Evolutionary conservation across 23 red algal genomes (phyloP).

Genomic region (Gracilaria vermiculophylla): DNA sequence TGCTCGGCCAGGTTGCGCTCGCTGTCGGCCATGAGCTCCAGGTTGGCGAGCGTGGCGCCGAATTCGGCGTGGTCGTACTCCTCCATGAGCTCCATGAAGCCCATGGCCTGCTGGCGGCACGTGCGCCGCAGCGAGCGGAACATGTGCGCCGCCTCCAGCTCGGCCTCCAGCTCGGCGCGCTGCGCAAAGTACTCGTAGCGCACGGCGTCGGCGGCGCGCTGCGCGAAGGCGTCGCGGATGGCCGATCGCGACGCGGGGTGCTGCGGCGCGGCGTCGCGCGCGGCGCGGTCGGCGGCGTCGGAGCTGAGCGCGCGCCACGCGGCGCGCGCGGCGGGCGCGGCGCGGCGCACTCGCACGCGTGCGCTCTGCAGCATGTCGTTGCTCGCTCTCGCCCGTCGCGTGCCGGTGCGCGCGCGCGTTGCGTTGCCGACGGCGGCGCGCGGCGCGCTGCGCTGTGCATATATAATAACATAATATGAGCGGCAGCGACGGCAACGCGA

Average conservation of each 20-base stretch:
- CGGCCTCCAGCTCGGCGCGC: conserved; percentile 64
- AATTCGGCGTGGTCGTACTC: conserved; percentile 34
- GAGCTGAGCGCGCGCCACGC: background rate
- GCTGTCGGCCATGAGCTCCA: background rate
- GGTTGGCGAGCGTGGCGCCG: conserved; percentile 25
- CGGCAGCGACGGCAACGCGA: no score
- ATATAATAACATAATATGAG: no score
- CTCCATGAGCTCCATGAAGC: conserved; percentile 46
- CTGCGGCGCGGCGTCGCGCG: background rate
- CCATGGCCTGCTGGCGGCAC: conserved; percentile 43
- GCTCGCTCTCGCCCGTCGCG: no score
- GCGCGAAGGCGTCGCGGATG: conserved; percentile 10
- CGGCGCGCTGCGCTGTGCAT: no score
- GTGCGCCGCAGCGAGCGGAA: conserved; percentile 15
- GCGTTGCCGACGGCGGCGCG: no score
- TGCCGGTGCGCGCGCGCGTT: no score
- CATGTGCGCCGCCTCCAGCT: conserved; percentile 48
- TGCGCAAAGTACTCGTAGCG: conserved; percentile 74
- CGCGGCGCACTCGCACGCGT: no score
- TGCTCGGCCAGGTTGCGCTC: conserved; percentile 14
- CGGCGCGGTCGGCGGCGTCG: background rate
- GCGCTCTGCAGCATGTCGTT: no score
- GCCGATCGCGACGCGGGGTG: background rate
- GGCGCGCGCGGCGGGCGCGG: no score
- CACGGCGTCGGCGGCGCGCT: conserved; percentile 34